Evolutionary conservation across 2,329 filamentous ascomycete species (phyloP).

Genomic region (Arthrobotrys entomopaga): DNA sequence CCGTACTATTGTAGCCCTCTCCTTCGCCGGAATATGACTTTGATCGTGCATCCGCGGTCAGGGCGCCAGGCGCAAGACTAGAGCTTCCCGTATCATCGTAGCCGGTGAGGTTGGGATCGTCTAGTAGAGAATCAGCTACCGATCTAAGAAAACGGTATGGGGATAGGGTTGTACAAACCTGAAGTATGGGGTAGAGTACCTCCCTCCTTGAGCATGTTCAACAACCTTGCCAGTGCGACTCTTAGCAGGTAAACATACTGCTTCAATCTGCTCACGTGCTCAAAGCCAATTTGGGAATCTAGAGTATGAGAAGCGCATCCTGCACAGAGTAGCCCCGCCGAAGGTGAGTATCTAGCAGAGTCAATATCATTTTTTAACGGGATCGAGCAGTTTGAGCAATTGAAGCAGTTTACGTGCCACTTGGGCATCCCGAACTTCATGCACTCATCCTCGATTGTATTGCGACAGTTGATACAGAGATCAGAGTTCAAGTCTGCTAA

Average conservation of each 20-base stretch:
- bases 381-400: conserved; percentile 75
- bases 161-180: conserved; percentile 63
- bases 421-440: conserved; percentile 77
- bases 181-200: conserved; percentile 80
- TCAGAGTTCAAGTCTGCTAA: conserved; percentile 82
- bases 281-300: conserved; percentile 72
- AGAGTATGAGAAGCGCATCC: conserved; percentile 71
- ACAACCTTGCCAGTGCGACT: conserved; percentile 86
- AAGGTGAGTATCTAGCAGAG: conserved; percentile 77
- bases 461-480: conserved; percentile 81
- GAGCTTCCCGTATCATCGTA: conserved; percentile 75
- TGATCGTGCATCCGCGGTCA: conserved; percentile 75
- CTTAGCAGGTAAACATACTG: conserved; percentile 94
- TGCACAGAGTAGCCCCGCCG: conserved; percentile 74
- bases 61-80: conserved; percentile 67
- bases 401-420: conserved; percentile 84
- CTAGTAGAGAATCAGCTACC: conserved; percentile 61
- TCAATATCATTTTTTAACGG: conserved; percentile 75
- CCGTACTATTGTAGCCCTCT: conserved; percentile 84
- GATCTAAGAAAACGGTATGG: conserved; percentile 15
- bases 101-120: conserved; percentile 75
- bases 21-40: conserved; percentile 75
- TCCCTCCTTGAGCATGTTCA: conserved; percentile 85
- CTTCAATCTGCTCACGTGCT: conserved; percentile 82
- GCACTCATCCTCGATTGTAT: conserved; percentile 95